Evolutionary conservation across 495 filamentous ascomycete species (phyloP), one percentile per base, ranked within the genome.

Genomic region (Parathielavia hyrcaniae): DNA sequence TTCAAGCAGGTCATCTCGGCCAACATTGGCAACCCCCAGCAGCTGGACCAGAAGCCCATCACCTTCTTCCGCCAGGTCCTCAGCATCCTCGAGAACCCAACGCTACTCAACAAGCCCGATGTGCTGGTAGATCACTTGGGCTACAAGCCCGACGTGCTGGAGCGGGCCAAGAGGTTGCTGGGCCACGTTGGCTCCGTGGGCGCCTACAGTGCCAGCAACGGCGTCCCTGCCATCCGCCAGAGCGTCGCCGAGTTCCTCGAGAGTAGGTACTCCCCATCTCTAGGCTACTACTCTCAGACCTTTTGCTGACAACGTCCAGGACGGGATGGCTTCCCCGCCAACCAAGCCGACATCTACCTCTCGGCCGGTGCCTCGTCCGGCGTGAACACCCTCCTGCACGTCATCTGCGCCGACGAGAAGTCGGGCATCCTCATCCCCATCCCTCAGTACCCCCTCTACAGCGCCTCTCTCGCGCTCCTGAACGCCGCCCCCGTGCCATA

Each of bases 1-100:
- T 98, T 98, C 69, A 79, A 88, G 61, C 79, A 87, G 59, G 85
- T 98, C 66, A 92, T 98, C 73, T 89, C 87, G 53, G 93, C 93
- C 72, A 98, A 98, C 73, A 98, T 98, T 69, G 93, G 95, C 63
- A 98, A 98, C 76, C 93, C 95, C 8, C 93, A 98, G 69, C 95
- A 97, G 74, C 85, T 98, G 55, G 93, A 95, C 74, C 93, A 98
- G 79, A 93, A 96, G 79, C 93, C 93, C 63, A 90, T 98, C 67
- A 97, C 92, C 62, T 98, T 95, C 81, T 95, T 98, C 85, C 86
- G 93, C 55, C 95, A 98, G 75, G 95, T 97, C 12, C 80, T 95
- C 67, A 96, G 90, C 77, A 73, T 98, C 49, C 77, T 98, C 54
- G 93, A 98, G 75, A 90, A 97, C 77, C 93, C 93, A 4, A 61